These are phyloP conservation scores for Nothophytophthora sp. DNA, from an alignment of 352 stramenopile species.

Conservation along the genomic window DNA sequence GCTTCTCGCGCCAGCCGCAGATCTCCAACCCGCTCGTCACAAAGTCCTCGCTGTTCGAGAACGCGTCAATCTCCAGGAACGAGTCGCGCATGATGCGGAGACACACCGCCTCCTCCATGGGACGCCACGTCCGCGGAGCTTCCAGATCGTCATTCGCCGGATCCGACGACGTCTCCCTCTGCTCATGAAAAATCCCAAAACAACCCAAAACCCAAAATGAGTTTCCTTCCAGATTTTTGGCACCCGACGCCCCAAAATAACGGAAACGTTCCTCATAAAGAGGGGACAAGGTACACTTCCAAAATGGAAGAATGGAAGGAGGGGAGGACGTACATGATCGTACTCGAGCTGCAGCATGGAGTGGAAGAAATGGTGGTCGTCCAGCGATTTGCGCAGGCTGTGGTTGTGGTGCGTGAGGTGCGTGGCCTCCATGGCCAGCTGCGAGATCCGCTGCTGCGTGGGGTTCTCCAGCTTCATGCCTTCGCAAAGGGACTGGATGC, in stretches of 20 bases:
- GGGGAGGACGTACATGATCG: conserved; percentile 43
- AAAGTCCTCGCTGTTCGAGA: conserved; percentile 51
- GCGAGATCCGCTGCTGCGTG: conserved; percentile 29
- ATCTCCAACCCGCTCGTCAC: conserved; percentile 53
- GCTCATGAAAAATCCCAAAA: neutral
- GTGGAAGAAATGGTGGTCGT: conserved; percentile 62
- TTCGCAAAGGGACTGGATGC: conserved; percentile 35
- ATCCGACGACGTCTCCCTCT: conserved; percentile 37
- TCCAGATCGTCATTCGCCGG: conserved; percentile 25
- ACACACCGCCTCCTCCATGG: conserved; percentile 39
- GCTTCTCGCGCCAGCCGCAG: conserved; percentile 62
- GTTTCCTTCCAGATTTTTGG: neutral
- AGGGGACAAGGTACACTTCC: neutral
- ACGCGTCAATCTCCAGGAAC: conserved; percentile 50
- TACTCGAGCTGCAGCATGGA: conserved; percentile 63
- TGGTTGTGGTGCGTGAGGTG: conserved; percentile 56
- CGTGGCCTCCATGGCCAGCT: conserved; percentile 43
- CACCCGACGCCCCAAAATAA: neutral
- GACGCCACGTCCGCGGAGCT: conserved; percentile 33
- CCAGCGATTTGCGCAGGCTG: conserved; percentile 41
- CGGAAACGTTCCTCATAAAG: neutral
- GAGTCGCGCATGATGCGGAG: conserved; percentile 51
- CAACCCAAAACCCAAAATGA: conserved; percentile 2
- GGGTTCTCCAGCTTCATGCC: conserved; percentile 11
- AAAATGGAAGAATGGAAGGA: neutral